phyloP scores from a whole-genome alignment of 2,329 filamentous ascomycete genomes.

The Xylaria polymorpha region DNA sequence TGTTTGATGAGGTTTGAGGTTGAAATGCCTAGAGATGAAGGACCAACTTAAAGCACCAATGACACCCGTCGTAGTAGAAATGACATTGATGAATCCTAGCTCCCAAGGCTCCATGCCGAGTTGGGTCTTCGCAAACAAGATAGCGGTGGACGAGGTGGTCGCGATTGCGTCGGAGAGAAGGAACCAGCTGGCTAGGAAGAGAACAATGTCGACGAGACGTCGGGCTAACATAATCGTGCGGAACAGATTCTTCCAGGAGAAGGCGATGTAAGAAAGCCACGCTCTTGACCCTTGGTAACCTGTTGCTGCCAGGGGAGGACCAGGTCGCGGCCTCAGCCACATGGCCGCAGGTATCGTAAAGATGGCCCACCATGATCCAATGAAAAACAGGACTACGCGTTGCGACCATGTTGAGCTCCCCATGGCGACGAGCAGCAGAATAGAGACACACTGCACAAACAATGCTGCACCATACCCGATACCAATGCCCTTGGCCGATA shows the following conservation, averaged over 20 bases:
- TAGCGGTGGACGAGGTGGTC: conserved; percentile 92
- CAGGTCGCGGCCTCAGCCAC: conserved; percentile 89
- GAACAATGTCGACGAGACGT: conserved; percentile 75
- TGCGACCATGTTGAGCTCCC: conserved; percentile 86
- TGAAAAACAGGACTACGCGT: conserved; percentile 84
- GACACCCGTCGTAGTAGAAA: conserved; percentile 85
- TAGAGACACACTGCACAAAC: conserved; percentile 83
- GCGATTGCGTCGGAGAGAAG: conserved; percentile 93
- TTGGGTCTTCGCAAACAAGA: conserved; percentile 94
- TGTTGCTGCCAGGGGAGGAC: conserved; percentile 75
- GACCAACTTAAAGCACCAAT: conserved; percentile 92
- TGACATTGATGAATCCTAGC: conserved; percentile 91
- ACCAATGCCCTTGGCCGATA: conserved; percentile 91
- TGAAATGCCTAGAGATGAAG: conserved; percentile 75
- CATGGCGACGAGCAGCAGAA: conserved; percentile 78
- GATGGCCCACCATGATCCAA: conserved; percentile 91
- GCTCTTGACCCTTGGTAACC: conserved; percentile 56
- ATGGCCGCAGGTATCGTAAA: conserved; percentile 90
- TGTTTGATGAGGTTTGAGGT: conserved; percentile 82
- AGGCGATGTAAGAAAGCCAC: conserved; percentile 78
- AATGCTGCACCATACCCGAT: conserved; percentile 92
- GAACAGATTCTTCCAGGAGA: conserved; percentile 88
- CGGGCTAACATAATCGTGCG: conserved; percentile 81
- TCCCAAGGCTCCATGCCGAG: conserved; percentile 90
- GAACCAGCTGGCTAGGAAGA: conserved; percentile 93